Percentiles rank a stretch among this genome's conserved stretches.
These are phyloP conservation scores for Penicillium pulvis DNA, from an alignment of 495 filamentous ascomycete species.

Conservation along the genomic window DNA sequence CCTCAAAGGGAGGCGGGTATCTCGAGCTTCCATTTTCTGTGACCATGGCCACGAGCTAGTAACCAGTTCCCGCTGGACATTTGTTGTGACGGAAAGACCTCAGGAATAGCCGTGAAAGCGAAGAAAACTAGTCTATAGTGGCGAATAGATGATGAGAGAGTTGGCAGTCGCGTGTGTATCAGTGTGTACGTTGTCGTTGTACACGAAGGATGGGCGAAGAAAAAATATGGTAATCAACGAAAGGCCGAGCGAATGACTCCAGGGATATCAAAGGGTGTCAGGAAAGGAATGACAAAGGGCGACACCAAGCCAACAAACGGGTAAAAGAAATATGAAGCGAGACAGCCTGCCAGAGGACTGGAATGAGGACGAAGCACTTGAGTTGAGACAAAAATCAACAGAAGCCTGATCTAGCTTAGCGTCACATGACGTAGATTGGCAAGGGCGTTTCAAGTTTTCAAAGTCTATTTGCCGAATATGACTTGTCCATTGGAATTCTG, in stretches of 20 bases:
- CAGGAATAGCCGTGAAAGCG: constrained; percentile 5
- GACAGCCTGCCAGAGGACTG: constrained; percentile 33
- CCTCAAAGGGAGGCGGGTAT: constrained; percentile 38
- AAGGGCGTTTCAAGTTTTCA: constrained; percentile 7
- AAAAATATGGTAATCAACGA: constrained; percentile 1
- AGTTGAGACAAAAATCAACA: constrained; percentile 37
- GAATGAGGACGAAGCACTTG: constrained; percentile 26
- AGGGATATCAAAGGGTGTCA: constrained; percentile 1
- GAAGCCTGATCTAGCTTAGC: constrained; percentile 23
- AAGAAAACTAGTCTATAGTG: not conserved
- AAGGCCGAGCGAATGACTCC: constrained; percentile 13
- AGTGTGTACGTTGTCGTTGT: constrained; percentile 2
- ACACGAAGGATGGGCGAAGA: constrained; percentile 5
- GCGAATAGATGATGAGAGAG: constrained; percentile 3
- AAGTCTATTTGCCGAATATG: not conserved
- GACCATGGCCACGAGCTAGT: constrained; percentile 52
- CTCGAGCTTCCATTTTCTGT: constrained; percentile 48
- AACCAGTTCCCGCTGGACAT: constrained; percentile 51
- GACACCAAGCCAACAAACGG: not conserved
- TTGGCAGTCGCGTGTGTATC: constrained; percentile 3
- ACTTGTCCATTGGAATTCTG: not conserved
- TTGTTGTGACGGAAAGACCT: constrained; percentile 29
- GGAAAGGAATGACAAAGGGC: constrained; percentile 9
- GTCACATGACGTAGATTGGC: constrained; percentile 30
- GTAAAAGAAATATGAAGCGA: constrained; percentile 11